Conservation (phyloP, 352 stramenopile genomes). For the Pythium grandisporangium region DNA sequence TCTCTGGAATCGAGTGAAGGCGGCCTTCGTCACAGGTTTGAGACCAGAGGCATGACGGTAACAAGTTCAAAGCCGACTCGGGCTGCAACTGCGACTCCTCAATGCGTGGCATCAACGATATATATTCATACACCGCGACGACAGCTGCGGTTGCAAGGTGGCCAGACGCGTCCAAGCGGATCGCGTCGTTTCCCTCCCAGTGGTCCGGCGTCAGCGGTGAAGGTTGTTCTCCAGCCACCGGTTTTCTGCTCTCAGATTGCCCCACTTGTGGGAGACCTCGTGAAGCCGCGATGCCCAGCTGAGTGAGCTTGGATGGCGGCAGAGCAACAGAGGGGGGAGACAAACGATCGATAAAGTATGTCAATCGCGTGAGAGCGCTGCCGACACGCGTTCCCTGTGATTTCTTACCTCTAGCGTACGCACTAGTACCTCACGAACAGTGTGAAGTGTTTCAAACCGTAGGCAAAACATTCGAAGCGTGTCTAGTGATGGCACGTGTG, state of each 20-base stretch:
- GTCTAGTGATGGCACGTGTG: neutral
- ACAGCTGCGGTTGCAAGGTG: conserved; percentile 24
- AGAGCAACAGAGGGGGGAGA: too few species aligned
- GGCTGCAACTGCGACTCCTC: too few species aligned
- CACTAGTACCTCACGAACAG: neutral
- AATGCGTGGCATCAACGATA: conserved; percentile 4
- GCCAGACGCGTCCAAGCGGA: conserved; percentile 2
- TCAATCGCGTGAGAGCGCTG: neutral
- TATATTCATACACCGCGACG: conserved; percentile 30
- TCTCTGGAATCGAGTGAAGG: neutral
- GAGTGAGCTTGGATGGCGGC: neutral
- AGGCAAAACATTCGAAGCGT: neutral
- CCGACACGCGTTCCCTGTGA: neutral
- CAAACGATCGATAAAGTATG: too few species aligned
- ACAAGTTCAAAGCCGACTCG: neutral
- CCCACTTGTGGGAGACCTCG: neutral
- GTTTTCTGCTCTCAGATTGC: neutral
- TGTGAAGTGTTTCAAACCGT: neutral
- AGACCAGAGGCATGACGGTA: neutral
- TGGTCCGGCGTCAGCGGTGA: neutral
- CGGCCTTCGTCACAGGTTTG: neutral
- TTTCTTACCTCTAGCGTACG: conserved; percentile 7
- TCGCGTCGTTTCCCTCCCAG: neutral
- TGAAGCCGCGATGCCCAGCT: neutral
- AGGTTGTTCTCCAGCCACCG: neutral